Conservation (phyloP, 2,329 filamentous ascomycete species). For the Aspergillus sp. region DNA sequence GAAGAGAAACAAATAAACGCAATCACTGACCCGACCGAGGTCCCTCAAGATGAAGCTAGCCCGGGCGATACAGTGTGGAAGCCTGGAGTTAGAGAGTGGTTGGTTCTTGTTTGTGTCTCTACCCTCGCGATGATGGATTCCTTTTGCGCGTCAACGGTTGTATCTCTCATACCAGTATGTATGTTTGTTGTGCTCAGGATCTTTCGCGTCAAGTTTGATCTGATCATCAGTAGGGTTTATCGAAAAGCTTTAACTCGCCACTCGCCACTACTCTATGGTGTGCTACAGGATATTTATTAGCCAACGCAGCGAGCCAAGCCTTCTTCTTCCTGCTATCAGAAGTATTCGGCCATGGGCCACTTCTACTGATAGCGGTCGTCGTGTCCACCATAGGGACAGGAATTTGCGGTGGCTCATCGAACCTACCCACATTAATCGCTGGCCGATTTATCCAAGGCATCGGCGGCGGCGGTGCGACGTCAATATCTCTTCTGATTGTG, state of each 20-base stretch:
- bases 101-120: constrained; percentile 38
- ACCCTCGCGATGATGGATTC: constrained; percentile 46
- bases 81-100: constrained; percentile 35
- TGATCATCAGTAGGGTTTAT: constrained; percentile 20
- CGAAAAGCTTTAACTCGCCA: constrained; percentile 28
- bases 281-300: constrained; percentile 45
- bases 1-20: too few relatives aligned
- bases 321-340: constrained; percentile 27
- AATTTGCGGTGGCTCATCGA: constrained; percentile 36
- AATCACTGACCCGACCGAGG: constrained; percentile 6
- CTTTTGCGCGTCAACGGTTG: constrained; percentile 46
- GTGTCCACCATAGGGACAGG: constrained; percentile 46
- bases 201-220: too few relatives aligned
- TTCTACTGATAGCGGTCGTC: constrained; percentile 39
- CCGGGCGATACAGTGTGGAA: constrained; percentile 27
- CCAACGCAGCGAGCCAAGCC: constrained; percentile 22
- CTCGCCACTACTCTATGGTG: constrained; percentile 45
- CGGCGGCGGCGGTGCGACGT: constrained; percentile 42
- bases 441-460: constrained; percentile 44
- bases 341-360: constrained; percentile 43
- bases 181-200: neutral
- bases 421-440: constrained; percentile 34
- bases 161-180: constrained; percentile 41
- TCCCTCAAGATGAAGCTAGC: constrained; percentile 12
- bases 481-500: constrained; percentile 39